A percentile compares a stretch with the other conserved stretches of the same genome.
These are phyloP conservation scores for Calonectria pseudoturangicola DNA, from an alignment of 2,329 filamentous ascomycete genomes.

Conservation along the genomic window DNA sequence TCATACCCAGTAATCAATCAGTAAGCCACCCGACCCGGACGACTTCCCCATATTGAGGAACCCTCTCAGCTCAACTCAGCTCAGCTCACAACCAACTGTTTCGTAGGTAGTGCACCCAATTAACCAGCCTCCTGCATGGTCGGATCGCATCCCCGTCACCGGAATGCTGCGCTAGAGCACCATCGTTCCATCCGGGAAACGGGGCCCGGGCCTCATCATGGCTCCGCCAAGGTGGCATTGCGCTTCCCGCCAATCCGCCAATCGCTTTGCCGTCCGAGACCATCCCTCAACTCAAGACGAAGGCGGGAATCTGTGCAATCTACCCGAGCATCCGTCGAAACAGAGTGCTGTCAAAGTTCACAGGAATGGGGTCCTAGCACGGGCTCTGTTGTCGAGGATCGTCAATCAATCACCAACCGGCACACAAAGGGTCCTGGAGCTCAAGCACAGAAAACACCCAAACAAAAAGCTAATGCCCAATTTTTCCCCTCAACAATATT, in stretches of 20 bases:
- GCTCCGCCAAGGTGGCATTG: slow-evolving; percentile 22
- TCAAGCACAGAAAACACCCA: background rate
- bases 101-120: background rate
- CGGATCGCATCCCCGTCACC: slow-evolving; percentile 39
- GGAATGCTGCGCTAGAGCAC: slow-evolving; percentile 36
- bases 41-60: slow-evolving; percentile 6
- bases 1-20: slow-evolving; percentile 15
- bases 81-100: slow-evolving; percentile 13
- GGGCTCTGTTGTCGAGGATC: background rate
- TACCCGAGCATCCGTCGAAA: slow-evolving; percentile 26
- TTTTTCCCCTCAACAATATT: slow-evolving; percentile 8
- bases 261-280: slow-evolving; percentile 24
- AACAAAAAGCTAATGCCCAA: background rate
- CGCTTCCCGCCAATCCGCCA: slow-evolving; percentile 29
- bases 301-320: slow-evolving; percentile 37
- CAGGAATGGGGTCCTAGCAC: slow-evolving; percentile 12
- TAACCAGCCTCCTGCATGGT: slow-evolving; percentile 19
- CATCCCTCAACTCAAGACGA: slow-evolving; percentile 23
- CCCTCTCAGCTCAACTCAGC: slow-evolving; percentile 13
- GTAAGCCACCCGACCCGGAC: slow-evolving; percentile 22
- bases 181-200: slow-evolving; percentile 29
- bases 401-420: background rate
- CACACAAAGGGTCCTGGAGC: background rate
- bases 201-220: slow-evolving; percentile 26
- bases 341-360: slow-evolving; percentile 21